Evolutionary conservation across 345 rosid genomes (phyloP), one percentile per base, ranked within the genome.

Genomic region (Corchorus olitorius): DNA sequence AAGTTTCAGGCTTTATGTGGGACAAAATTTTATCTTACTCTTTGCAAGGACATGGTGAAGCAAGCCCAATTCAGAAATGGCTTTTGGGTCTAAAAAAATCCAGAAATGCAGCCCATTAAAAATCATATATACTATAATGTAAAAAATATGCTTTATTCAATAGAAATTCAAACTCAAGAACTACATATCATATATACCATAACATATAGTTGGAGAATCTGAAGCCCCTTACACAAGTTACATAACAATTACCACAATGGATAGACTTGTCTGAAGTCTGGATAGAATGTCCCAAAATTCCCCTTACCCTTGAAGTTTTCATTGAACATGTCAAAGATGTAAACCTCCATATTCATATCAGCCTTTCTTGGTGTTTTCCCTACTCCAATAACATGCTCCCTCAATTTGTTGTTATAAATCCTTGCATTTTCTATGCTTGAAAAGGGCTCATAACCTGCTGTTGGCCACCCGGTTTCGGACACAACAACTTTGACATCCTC

Each of bases 271-370:
- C 64, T 74, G 46, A 78, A 61, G 60, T 81, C 70, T 2, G 82
- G 64, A 76, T 75, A 27, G 67, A 86, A 86, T 6, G 69, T 53
- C 10, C 83, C 79, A 39, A 80, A 81, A 64, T 77, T 67, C 41
- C 74, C 81, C 2, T 65, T 62, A 3, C 65, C 10, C 48, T 64
- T 80, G 34, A 58, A 27, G 54, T 86, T 45, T 76, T 83, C 78
- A 22, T 79, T 73, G 65, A 75, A 83, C 81, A 81, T 79, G 2
- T 66, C 75, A 61, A 63, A 83, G n/a, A 81, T 19, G 70, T 72
- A 77, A 17, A 65, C 77, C 48, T 81, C 72, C 80, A 77, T 27
- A 19, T 77, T 77, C 12, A 81, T 43, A 20, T 77, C 81, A 17
- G 61, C 65, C 76, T 65, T 77, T 65, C 78, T 27, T 7, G 78